Evolutionary conservation across 768 basidiomycete genomes (phyloP).

Genomic region (Cubamyces sp.): DNA sequence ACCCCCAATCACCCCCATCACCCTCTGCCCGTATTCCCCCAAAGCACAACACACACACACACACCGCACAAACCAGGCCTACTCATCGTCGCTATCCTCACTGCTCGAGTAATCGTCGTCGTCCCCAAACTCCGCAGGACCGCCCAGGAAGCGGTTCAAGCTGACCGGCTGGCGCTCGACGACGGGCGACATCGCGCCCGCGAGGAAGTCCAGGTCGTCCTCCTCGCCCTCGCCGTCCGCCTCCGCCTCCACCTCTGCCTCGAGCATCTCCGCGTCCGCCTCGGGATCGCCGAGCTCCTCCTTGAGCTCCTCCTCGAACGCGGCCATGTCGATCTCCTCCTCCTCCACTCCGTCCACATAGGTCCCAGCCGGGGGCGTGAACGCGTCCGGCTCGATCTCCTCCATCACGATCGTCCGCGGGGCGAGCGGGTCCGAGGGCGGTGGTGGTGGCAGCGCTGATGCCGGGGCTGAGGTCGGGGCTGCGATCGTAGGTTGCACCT

Average conservation of each 20-base stretch:
- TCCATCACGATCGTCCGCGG: slow-evolving; percentile 34
- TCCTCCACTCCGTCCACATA: slow-evolving; percentile 24
- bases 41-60: background rate
- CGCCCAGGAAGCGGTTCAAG: slow-evolving; percentile 10
- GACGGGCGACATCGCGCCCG: slow-evolving; percentile 25
- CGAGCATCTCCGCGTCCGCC: slow-evolving; percentile 13
- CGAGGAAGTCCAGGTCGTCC: slow-evolving; percentile 28
- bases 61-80: background rate
- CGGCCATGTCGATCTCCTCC: slow-evolving; percentile 28
- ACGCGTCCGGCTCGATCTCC: slow-evolving; percentile 29
- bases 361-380: slow-evolving; percentile 8
- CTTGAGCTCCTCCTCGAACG: slow-evolving; percentile 26
- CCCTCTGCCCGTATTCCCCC: background rate
- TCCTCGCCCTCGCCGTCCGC: slow-evolving; percentile 15
- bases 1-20: background rate
- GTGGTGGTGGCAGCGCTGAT: slow-evolving; percentile 1
- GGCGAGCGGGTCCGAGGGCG: slow-evolving; percentile 11
- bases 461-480: slow-evolving; percentile 9
- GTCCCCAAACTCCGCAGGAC: slow-evolving; percentile 25
- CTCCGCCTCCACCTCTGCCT: no score
- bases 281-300: slow-evolving; percentile 12
- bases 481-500: slow-evolving; percentile 22
- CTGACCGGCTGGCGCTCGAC: slow-evolving; percentile 23
- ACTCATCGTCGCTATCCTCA: slow-evolving; percentile 36
- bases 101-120: slow-evolving; percentile 35